Percentiles rank a stretch among this genome's conserved stretches.
Evolutionary conservation across 1,139 yeast species (phyloP).

Genomic region (Hansenula lynferdii): DNA sequence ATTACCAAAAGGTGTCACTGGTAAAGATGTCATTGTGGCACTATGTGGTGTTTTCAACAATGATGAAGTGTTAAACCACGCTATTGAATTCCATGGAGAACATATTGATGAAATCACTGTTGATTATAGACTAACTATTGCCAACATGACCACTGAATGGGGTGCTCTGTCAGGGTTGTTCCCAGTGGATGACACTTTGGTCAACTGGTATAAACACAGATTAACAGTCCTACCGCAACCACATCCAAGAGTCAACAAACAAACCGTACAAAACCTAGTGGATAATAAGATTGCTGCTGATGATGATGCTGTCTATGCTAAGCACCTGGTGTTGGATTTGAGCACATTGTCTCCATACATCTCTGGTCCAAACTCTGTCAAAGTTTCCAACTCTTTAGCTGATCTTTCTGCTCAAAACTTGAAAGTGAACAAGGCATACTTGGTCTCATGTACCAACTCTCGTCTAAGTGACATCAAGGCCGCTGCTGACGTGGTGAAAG

Average conservation of each 20-base stretch:
- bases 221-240: slow-evolving; percentile 63
- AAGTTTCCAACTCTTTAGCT: slow-evolving; percentile 73
- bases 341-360: slow-evolving; percentile 84
- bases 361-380: slow-evolving; percentile 97
- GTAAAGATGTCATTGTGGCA: slow-evolving; percentile 95
- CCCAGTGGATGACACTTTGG: slow-evolving; percentile 80
- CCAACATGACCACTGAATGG: slow-evolving; percentile 99
- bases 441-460: slow-evolving; percentile 97
- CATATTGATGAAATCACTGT: slow-evolving; percentile 70
- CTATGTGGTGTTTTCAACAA: slow-evolving; percentile 93
- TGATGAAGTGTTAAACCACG: slow-evolving; percentile 96
- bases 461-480: slow-evolving; percentile 89
- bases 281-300: slow-evolving; percentile 54
- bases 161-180: slow-evolving; percentile 96
- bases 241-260: slow-evolving; percentile 77
- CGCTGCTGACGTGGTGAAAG: slow-evolving; percentile 83
- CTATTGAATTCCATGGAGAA: slow-evolving; percentile 93
- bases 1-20: slow-evolving; percentile 84
- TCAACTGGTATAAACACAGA: slow-evolving; percentile 74
- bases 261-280: slow-evolving; percentile 47
- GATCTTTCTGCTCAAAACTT: slow-evolving; percentile 70
- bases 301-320: slow-evolving; percentile 77
- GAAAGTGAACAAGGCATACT: slow-evolving; percentile 86
- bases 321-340: slow-evolving; percentile 77
- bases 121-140: slow-evolving; percentile 92